Conservation (phyloP, 352 stramenopile genomes). For the Elongisporangium undulatum region DNA sequence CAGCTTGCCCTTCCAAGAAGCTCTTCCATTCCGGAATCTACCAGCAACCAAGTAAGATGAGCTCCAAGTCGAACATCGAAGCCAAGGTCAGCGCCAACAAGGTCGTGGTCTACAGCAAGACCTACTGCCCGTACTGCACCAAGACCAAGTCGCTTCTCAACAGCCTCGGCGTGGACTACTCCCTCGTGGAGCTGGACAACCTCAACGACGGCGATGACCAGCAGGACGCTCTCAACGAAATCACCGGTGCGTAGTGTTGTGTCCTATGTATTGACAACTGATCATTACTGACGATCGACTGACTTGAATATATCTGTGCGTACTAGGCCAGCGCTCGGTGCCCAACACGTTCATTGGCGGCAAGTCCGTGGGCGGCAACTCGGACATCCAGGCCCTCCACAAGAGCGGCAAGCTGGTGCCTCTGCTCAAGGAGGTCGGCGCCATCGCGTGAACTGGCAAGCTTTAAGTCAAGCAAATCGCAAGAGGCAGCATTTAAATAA, state of each 20-base stretch:
- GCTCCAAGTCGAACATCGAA: conserved; percentile 62
- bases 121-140: conserved; percentile 93
- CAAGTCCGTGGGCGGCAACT: conserved; percentile 94
- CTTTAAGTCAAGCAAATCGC: conserved; percentile 7
- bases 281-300: no score
- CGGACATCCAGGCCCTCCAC: conserved; percentile 89
- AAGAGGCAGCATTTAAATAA: conserved; percentile 6
- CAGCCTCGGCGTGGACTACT: conserved; percentile 45
- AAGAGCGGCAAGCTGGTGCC: conserved; percentile 85
- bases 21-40: conserved; percentile 5
- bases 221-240: conserved; percentile 53
- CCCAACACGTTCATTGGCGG: conserved; percentile 97
- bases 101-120: conserved; percentile 92
- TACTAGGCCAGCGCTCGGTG: conserved; percentile 91
- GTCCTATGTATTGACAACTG: no score
- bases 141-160: conserved; percentile 61
- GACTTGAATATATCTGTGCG: background rate
- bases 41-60: conserved; percentile 33
- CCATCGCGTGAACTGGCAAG: conserved; percentile 25
- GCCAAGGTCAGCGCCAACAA: conserved; percentile 40
- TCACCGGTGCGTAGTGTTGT: conserved; percentile 34
- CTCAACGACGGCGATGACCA: conserved; percentile 41
- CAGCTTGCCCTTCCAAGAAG: conserved; percentile 10
- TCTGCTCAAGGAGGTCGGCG: conserved; percentile 76
- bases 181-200: conserved; percentile 61